Percentiles rank a stretch among this genome's conserved stretches.
Evolutionary conservation across 805 yeast genomes (phyloP).

Genomic region (Yarrowia keelungensis): DNA sequence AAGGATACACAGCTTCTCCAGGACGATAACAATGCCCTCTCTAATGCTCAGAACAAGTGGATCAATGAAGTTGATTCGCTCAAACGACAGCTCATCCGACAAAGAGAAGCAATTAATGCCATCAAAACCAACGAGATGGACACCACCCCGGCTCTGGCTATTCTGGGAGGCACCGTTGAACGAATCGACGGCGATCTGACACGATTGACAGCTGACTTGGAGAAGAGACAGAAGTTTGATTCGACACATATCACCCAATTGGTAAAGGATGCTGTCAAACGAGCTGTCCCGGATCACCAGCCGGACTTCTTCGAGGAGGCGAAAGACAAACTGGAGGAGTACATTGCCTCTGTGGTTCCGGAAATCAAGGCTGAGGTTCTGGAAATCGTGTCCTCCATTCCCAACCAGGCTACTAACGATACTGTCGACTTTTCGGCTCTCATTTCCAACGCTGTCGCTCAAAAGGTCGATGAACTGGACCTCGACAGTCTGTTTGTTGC

Average conservation of each 20-base stretch:
- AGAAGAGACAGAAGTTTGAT: slow-evolving; percentile 6
- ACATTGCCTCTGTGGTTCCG: neutral
- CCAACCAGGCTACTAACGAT: neutral
- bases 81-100: slow-evolving; percentile 20
- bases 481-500: slow-evolving; percentile 2
- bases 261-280: slow-evolving; percentile 5
- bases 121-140: slow-evolving; percentile 26
- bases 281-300: neutral
- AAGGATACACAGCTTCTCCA: slow-evolving; percentile 1
- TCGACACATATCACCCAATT: slow-evolving; percentile 9
- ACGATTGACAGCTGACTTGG: slow-evolving; percentile 14
- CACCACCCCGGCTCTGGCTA: slow-evolving; percentile 19
- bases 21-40: neutral
- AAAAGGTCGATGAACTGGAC: slow-evolving; percentile 11
- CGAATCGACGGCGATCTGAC: slow-evolving; percentile 28
- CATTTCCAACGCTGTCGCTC: slow-evolving; percentile 5
- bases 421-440: slow-evolving; percentile 14
- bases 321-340: slow-evolving; percentile 9
- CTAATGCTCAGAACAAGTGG: slow-evolving; percentile 14
- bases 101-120: slow-evolving; percentile 20
- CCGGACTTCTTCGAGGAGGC: slow-evolving; percentile 11
- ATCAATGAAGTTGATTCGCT: slow-evolving; percentile 11
- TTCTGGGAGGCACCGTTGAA: slow-evolving; percentile 20
- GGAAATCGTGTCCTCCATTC: slow-evolving; percentile 5
- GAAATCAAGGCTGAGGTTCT: slow-evolving; percentile 28